Base-by-base conservation (phyloP, 1,284 basidiomycete species). In the Fomitopsis palustris region DNA sequence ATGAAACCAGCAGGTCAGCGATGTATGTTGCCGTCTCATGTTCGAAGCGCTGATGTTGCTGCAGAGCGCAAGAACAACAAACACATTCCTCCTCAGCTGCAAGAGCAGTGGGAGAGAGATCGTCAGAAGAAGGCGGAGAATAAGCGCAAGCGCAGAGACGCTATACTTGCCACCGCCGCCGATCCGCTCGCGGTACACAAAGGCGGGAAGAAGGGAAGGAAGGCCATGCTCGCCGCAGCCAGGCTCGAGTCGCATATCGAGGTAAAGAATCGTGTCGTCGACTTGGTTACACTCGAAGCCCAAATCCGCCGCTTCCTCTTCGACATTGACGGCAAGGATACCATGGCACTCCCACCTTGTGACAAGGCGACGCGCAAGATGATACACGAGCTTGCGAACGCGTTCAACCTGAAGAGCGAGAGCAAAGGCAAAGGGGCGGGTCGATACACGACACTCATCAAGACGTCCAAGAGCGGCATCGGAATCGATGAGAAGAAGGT, bases 71-170 rank as follows among this genome's bases (percentile, higher is more conserved):
- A 78, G 61, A 88, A 88, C 68, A 79, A 85, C 57, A 86, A 84
- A 61, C 65, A 74, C 56, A 73, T 94, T 53, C 85, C 90, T 0
- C 70, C 77, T 1, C 81, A 88, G 9, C 79, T 97, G 1, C 81
- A 81, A 61, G 82, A 75, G 0, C 89, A 88, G 63, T 96, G 93
- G 93, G 82, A 86, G 60, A 82, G 82, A 55, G 95, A 96, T 69
- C 88, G 93, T 1, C 75, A 78, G 56, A 90, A 87, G 75, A 97
- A 96, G 73, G 92, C 92, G 0, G 86, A 86, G 60, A 76, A 80
- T 70, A 96, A 93, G 71, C 80, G 77, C 4, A 78, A 82, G 39
- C 85, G 93, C 3, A 82, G 80, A 1, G 74, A 83, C 3, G 84
- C 81, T 2, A 81, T 81, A 27, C 75, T 87, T 16, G 78, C 83